Evolutionary conservation across 2,329 filamentous ascomycete species (phyloP).

Genomic region (Neodidymelliopsis sp.): DNA sequence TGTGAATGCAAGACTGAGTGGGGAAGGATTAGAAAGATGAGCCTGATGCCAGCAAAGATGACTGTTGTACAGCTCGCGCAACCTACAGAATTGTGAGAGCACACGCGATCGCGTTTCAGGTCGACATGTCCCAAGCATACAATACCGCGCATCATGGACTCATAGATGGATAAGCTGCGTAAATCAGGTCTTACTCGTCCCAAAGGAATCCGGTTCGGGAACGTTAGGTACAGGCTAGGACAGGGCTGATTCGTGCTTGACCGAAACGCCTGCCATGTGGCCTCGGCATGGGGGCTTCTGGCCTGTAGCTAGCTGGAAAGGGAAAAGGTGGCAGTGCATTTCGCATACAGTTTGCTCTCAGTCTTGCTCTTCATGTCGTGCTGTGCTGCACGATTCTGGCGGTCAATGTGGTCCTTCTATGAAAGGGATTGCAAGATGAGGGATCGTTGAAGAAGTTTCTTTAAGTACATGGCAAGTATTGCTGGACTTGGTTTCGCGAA

Average conservation of each 20-base stretch:
- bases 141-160: too few relatives aligned
- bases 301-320: constrained; percentile 9
- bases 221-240: constrained; percentile 10
- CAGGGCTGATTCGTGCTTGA: constrained; percentile 9
- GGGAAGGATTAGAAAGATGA: too few relatives aligned
- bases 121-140: too few relatives aligned
- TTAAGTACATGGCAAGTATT: constrained; percentile 10
- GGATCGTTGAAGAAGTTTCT: constrained; percentile 10
- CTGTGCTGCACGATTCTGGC: constrained; percentile 10
- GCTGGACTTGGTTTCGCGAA: constrained; percentile 11
- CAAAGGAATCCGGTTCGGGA: constrained; percentile 4
- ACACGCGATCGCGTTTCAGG: too few relatives aligned
- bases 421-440: constrained; percentile 10
- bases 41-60: too few relatives aligned
- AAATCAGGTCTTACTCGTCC: background rate
- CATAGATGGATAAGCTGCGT: constrained; percentile 6
- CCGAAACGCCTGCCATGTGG: constrained; percentile 10
- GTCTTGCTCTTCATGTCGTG: constrained; percentile 10
- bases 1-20: too few relatives aligned
- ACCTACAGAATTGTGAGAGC: too few relatives aligned
- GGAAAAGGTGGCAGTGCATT: constrained; percentile 11
- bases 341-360: constrained; percentile 12
- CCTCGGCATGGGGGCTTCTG: constrained; percentile 8
- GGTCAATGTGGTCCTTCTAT: constrained; percentile 11
- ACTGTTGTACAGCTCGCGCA: too few relatives aligned